Conservation (phyloP, 2,329 filamentous ascomycete genomes). For the Colletotrichum orbiculare region DNA sequence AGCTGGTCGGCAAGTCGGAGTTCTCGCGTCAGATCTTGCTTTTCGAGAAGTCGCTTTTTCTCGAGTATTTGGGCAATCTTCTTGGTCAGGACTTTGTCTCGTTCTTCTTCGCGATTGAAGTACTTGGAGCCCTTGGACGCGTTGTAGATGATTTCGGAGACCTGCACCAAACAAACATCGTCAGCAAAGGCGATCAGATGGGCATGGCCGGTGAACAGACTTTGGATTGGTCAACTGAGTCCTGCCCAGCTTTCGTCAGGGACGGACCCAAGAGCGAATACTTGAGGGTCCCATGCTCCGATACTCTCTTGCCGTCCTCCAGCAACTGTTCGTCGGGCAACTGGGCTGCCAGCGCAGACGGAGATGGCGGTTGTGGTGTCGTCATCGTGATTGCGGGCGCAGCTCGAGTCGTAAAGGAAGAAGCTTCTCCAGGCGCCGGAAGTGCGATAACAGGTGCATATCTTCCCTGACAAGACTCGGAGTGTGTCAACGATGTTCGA, state of each 20-base stretch:
- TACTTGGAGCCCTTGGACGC: slow-evolving; percentile 96
- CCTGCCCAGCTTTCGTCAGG: slow-evolving; percentile 92
- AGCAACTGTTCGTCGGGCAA: slow-evolving; percentile 1
- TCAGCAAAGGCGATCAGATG: not conserved
- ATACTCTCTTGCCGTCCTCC: not conserved
- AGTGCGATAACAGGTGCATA: not conserved
- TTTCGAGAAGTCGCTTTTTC: slow-evolving; percentile 80
- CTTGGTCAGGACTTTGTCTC: slow-evolving; percentile 83
- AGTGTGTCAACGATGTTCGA: not conserved
- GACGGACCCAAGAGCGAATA: slow-evolving; percentile 92
- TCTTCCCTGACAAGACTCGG: not conserved
- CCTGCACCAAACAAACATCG: slow-evolving; percentile 55
- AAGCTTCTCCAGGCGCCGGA: not conserved
- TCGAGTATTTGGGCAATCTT: slow-evolving; percentile 86
- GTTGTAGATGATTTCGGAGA: slow-evolving; percentile 97
- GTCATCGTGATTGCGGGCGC: slow-evolving; percentile 18
- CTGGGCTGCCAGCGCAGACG: slow-evolving; percentile 3
- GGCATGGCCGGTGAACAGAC: slow-evolving; percentile 49
- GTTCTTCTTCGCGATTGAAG: slow-evolving; percentile 89
- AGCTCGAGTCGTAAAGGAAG: not conserved
- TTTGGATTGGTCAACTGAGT: slow-evolving; percentile 91
- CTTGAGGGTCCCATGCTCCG: slow-evolving; percentile 74
- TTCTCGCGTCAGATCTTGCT: slow-evolving; percentile 78
- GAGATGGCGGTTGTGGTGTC: slow-evolving; percentile 28
- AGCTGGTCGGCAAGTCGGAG: slow-evolving; percentile 82